Conservation (phyloP, 1,139 yeast species). For the Hyphopichia pseudoburtonii region DNA sequence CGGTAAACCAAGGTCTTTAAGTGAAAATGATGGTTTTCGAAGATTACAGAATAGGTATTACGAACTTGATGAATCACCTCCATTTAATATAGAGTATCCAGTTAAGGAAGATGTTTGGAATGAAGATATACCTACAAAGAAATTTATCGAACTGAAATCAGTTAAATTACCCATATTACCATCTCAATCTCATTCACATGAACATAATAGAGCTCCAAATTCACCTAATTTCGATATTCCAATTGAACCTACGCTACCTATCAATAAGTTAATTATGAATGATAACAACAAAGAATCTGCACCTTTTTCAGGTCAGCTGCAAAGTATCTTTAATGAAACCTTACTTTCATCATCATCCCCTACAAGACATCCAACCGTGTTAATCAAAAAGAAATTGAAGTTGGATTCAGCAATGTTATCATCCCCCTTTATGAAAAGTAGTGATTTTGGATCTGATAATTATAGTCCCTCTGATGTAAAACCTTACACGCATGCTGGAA, state of each 20-base stretch:
- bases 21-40: background rate
- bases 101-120: no score
- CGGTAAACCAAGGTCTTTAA: background rate
- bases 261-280: no score
- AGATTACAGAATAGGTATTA: background rate
- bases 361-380: slow-evolving; percentile 13
- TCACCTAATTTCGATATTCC: no score
- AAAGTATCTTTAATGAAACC: slow-evolving; percentile 20
- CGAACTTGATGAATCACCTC: background rate
- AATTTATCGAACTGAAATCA: no score
- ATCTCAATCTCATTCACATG: background rate
- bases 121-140: no score
- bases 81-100: no score
- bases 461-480: no score
- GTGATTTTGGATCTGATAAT: background rate
- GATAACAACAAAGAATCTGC: background rate
- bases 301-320: slow-evolving; percentile 10
- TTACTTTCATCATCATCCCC: slow-evolving; percentile 17
- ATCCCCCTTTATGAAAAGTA: background rate
- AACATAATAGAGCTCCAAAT: no score
- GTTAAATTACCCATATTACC: background rate
- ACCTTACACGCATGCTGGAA: no score
- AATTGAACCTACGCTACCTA: no score
- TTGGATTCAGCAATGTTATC: background rate
- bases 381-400: slow-evolving; percentile 8